Conservation (phyloP, 148 eudicot genomes). For the Fallopia convolvulus region DNA sequence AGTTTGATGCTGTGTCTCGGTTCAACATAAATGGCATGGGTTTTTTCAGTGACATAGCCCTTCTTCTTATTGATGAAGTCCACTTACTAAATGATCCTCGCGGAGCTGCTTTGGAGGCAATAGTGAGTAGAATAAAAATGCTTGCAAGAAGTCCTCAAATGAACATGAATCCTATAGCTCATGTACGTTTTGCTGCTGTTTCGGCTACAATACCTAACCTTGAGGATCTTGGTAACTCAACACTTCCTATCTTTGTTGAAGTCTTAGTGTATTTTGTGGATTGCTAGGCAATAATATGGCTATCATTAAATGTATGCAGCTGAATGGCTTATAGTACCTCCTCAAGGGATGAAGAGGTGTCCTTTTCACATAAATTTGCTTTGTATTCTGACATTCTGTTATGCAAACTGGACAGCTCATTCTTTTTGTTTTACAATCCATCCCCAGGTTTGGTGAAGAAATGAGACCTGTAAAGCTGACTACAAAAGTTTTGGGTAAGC, state of each 20-base stretch:
- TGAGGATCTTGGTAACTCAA: slow-evolving; percentile 68
- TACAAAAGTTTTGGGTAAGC: slow-evolving; percentile 86
- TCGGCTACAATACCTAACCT: slow-evolving; percentile 98
- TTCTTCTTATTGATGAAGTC: slow-evolving; percentile 94
- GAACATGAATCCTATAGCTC: slow-evolving; percentile 64
- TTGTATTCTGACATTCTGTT: slow-evolving; percentile 9
- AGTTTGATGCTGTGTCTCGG: slow-evolving; percentile 97
- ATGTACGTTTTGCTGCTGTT: slow-evolving; percentile 77
- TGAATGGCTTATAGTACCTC: slow-evolving; percentile 95
- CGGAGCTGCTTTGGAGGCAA: slow-evolving; percentile 97
- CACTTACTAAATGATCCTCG: slow-evolving; percentile 96
- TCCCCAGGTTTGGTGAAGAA: slow-evolving; percentile 94
- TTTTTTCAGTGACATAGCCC: slow-evolving; percentile 94
- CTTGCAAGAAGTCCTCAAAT: slow-evolving; percentile 69
- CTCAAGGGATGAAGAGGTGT: slow-evolving; percentile 83
- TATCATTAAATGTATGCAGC: slow-evolving; percentile 38
- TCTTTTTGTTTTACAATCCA: not conserved
- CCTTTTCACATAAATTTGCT: not conserved
- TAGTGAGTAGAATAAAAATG: slow-evolving; percentile 94
- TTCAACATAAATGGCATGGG: slow-evolving; percentile 86
- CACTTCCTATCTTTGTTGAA: not conserved
- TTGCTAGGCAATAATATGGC: slow-evolving; percentile 1
- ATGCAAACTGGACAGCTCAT: slow-evolving; percentile 1
- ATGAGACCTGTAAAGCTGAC: slow-evolving; percentile 99
- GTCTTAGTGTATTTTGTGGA: not conserved